phyloP scores from a whole-genome alignment of 2,329 filamentous ascomycete genomes.

The Pseudogymnoascus sp. region DNA sequence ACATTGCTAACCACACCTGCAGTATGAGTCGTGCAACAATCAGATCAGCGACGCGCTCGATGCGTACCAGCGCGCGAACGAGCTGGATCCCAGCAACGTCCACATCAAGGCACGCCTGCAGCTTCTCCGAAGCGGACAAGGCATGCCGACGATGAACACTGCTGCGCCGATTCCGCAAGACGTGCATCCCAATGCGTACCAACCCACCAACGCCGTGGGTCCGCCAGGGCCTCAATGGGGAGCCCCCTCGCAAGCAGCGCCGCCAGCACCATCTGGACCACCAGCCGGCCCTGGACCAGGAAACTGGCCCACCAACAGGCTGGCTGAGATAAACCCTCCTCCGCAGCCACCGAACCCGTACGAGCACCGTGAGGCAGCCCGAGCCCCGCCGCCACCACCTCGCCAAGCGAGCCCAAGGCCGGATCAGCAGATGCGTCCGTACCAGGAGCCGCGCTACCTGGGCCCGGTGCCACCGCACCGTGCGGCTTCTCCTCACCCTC shows the following conservation, averaged over 20 bases:
- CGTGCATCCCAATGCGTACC: conserved; percentile 91
- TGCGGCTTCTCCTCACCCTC: conserved; percentile 40
- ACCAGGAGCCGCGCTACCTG: conserved; percentile 54
- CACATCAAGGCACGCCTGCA: conserved; percentile 95
- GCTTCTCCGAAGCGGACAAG: conserved; percentile 74
- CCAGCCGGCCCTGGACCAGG: conserved; percentile 30
- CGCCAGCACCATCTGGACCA: conserved; percentile 47
- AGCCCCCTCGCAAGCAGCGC: conserved; percentile 61
- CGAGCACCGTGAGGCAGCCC: conserved; percentile 66
- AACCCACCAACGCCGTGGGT: conserved; percentile 71
- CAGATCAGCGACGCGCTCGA: conserved; percentile 94
- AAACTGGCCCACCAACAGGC: conserved; percentile 54
- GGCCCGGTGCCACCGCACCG: conserved; percentile 48
- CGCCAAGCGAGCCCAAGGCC: conserved; percentile 70
- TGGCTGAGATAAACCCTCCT: conserved; percentile 71
- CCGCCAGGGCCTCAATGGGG: conserved; percentile 88
- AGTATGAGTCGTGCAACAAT: conserved; percentile 99
- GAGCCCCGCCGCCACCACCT: conserved; percentile 57
- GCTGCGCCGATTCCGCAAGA: conserved; percentile 87
- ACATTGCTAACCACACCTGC: conserved; percentile 17
- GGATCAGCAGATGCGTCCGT: conserved; percentile 60
- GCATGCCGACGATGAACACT: conserved; percentile 56
- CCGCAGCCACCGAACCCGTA: conserved; percentile 75
- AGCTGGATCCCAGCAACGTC: conserved; percentile 85
- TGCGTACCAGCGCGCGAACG: conserved; percentile 88